Conservation (phyloP, 352 stramenopile species). For the Globisporangium alternatum region DNA sequence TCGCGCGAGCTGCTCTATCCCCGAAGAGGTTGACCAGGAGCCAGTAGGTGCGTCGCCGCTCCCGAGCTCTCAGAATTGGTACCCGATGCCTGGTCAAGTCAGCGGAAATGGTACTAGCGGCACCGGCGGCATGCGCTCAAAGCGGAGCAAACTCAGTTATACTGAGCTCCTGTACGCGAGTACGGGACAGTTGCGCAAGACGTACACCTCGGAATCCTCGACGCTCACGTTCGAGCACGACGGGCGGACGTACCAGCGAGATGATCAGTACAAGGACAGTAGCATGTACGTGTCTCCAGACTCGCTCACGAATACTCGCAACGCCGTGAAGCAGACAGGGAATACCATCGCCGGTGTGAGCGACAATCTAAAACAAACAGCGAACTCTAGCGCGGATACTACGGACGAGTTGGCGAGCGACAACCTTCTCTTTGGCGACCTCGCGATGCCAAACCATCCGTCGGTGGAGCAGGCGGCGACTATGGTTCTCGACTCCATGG, state of each 20-base stretch:
- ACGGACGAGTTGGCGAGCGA: not conserved
- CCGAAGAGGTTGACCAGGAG: conserved; percentile 80
- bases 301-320: conserved; percentile 21
- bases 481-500: conserved; percentile 52
- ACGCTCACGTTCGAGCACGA: conserved; percentile 78
- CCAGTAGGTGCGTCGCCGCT: conserved; percentile 42
- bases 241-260: conserved; percentile 59
- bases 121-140: conserved; percentile 25
- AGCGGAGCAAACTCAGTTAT: conserved; percentile 78
- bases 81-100: conserved; percentile 47
- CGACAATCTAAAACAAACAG: conserved; percentile 15
- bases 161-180: conserved; percentile 77
- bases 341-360: conserved; percentile 14
- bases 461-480: conserved; percentile 47
- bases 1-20: conserved; percentile 62
- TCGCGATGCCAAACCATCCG: conserved; percentile 3
- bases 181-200: conserved; percentile 78
- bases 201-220: conserved; percentile 76
- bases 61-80: conserved; percentile 58
- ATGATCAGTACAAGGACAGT: conserved; percentile 80
- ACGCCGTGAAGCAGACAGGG: not conserved
- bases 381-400: conserved; percentile 10
- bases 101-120: conserved; percentile 14
- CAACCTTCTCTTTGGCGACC: not conserved
- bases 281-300: conserved; percentile 76